Percentiles rank a stretch among this genome's conserved stretches.
These are phyloP conservation scores for Yamadazyma scolyti DNA, from an alignment of 805 yeast genomes.

Conservation along the genomic window DNA sequence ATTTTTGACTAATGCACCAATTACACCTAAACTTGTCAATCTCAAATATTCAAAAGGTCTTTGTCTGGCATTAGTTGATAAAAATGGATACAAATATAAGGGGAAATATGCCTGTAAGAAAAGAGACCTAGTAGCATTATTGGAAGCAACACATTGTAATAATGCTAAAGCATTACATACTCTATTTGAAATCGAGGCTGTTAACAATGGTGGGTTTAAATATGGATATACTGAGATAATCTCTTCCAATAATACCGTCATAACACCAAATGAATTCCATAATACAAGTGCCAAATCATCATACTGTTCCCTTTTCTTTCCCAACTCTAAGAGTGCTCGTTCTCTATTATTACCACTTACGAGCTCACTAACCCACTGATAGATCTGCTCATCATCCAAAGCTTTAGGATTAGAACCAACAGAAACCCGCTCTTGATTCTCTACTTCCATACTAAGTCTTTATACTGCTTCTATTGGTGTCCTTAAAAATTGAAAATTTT, in stretches of 20 bases:
- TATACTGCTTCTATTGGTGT: background rate
- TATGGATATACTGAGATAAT: slow-evolving; percentile 87
- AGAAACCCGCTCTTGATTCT: no score
- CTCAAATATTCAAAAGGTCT: slow-evolving; percentile 92
- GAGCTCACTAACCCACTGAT: slow-evolving; percentile 84
- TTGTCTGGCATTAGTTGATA: slow-evolving; percentile 87
- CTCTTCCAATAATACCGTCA: slow-evolving; percentile 87
- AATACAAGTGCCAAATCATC: slow-evolving; percentile 89
- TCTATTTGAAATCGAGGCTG: slow-evolving; percentile 83
- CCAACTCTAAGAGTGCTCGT: slow-evolving; percentile 86
- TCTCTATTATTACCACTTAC: slow-evolving; percentile 90
- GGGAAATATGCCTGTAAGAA: slow-evolving; percentile 91
- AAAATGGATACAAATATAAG: slow-evolving; percentile 85
- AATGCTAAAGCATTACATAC: slow-evolving; percentile 95
- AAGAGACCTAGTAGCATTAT: slow-evolving; percentile 80
- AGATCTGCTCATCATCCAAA: slow-evolving; percentile 70
- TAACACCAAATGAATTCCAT: slow-evolving; percentile 96
- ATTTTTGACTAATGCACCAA: slow-evolving; percentile 94
- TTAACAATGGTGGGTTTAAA: slow-evolving; percentile 79
- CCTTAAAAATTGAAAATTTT: no score
- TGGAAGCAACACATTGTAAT: slow-evolving; percentile 95
- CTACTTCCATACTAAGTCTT: no score
- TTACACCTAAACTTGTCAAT: slow-evolving; percentile 90
- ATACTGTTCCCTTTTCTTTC: slow-evolving; percentile 90
- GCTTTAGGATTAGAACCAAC: no score